Conservation (phyloP, 768 basidiomycete genomes). For the Russula compacta region DNA sequence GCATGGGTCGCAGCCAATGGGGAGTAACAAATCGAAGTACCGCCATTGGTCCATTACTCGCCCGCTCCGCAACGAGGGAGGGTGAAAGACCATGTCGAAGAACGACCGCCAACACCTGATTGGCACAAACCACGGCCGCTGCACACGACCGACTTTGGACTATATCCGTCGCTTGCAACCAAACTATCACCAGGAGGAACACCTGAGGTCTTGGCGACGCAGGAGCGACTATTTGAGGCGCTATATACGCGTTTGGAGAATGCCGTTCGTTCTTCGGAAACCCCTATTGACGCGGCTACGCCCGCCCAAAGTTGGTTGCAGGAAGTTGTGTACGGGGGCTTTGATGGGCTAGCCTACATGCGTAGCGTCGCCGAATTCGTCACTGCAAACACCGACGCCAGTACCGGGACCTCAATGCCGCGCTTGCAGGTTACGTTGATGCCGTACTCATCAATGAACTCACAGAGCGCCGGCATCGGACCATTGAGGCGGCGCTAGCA, state of each 20-base stretch:
- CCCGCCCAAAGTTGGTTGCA: slow-evolving; percentile 58
- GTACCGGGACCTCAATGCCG: not conserved
- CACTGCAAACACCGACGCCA: slow-evolving; percentile 16
- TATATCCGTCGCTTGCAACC: slow-evolving; percentile 40
- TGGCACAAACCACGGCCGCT: slow-evolving; percentile 47
- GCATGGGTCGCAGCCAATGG: not conserved
- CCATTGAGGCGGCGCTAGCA: not conserved
- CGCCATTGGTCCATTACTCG: slow-evolving; percentile 57
- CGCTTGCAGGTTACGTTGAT: slow-evolving; percentile 10
- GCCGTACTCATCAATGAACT: slow-evolving; percentile 10
- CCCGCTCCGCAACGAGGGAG: slow-evolving; percentile 37
- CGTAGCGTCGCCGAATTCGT: slow-evolving; percentile 71
- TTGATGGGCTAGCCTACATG: slow-evolving; percentile 67
- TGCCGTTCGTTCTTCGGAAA: slow-evolving; percentile 4
- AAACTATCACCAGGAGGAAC: slow-evolving; percentile 18
- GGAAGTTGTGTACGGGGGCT: slow-evolving; percentile 73
- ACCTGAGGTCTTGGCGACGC: slow-evolving; percentile 23
- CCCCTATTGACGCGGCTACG: not conserved
- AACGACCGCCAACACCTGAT: slow-evolving; percentile 29
- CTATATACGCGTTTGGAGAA: slow-evolving; percentile 20
- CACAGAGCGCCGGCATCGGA: slow-evolving; percentile 15
- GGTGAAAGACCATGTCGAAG: slow-evolving; percentile 44
- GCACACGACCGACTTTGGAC: slow-evolving; percentile 51
- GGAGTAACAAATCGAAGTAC: slow-evolving; percentile 27
- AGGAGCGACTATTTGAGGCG: slow-evolving; percentile 24